Conservation (phyloP, 176 grass and related monocot species). For the Secale cereale region DNA sequence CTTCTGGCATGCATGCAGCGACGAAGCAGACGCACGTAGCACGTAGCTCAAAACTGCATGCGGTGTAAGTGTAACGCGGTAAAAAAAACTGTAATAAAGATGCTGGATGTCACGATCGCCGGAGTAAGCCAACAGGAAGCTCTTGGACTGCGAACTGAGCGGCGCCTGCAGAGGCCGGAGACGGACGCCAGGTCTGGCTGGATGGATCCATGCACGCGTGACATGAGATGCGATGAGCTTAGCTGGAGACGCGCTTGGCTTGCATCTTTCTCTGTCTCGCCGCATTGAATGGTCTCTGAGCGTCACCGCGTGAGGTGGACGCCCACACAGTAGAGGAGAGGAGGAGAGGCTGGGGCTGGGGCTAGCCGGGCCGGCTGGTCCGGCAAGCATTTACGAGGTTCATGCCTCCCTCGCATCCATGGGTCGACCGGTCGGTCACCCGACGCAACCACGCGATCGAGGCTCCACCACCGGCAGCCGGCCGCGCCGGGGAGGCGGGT, state of each 20-base stretch:
- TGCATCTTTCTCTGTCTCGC: background rate
- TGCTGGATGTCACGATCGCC: background rate
- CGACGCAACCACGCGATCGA: background rate
- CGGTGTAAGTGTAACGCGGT: background rate
- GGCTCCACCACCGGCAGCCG: conserved; percentile 21
- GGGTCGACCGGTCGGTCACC: conserved; percentile 11
- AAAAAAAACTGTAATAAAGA: background rate
- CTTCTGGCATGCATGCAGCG: background rate
- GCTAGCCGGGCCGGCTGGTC: background rate
- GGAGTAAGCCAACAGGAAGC: no score
- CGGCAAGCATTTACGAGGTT: conserved; percentile 42
- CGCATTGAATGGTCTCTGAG: conserved; percentile 51
- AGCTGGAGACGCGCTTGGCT: conserved; percentile 34
- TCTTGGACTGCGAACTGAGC: no score
- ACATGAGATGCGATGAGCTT: conserved; percentile 28
- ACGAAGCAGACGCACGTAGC: background rate
- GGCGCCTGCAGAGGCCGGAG: background rate
- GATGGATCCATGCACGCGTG: background rate
- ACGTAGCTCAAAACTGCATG: no score
- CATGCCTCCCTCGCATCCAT: conserved; percentile 46
- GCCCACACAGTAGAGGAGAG: background rate
- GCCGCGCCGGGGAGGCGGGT: background rate
- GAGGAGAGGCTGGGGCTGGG: background rate
- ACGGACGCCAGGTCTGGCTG: background rate
- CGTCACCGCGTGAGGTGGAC: conserved; percentile 54